Conservation (phyloP, 73 alveolate genomes). For the Tetrahymena malaccensis region DNA sequence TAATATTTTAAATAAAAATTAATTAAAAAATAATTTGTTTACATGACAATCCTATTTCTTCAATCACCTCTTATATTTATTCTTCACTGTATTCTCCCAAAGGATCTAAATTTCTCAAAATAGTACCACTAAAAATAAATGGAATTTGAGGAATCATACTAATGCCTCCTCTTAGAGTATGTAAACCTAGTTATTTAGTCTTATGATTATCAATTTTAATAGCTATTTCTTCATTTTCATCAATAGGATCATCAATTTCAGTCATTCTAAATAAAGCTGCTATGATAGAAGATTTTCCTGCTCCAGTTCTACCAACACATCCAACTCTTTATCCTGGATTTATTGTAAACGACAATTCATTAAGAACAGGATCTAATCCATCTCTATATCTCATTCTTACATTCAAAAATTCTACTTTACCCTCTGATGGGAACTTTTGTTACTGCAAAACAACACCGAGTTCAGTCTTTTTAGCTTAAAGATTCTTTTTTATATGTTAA, state of each 20-base stretch:
- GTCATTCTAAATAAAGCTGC: slow-evolving; percentile 50
- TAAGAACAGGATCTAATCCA: slow-evolving; percentile 5
- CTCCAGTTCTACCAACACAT: slow-evolving; percentile 50
- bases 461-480: neutral
- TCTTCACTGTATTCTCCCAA: slow-evolving; percentile 40
- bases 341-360: slow-evolving; percentile 2
- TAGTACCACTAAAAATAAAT: slow-evolving; percentile 51
- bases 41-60: slow-evolving; percentile 23
- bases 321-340: slow-evolving; percentile 29
- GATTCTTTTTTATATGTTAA: neutral
- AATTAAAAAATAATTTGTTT: neutral
- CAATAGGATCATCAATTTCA: slow-evolving; percentile 34
- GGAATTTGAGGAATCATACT: slow-evolving; percentile 74
- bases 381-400: slow-evolving; percentile 34
- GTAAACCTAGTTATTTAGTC: slow-evolving; percentile 50
- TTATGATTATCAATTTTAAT: slow-evolving; percentile 34
- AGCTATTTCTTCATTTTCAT: neutral
- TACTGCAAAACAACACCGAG: neutral
- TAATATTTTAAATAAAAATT: neutral
- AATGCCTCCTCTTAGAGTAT: slow-evolving; percentile 44
- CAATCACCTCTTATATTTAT: slow-evolving; percentile 40
- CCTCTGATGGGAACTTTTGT: neutral
- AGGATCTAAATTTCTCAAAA: slow-evolving; percentile 76
- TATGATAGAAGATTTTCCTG: slow-evolving; percentile 47
- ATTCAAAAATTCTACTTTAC: slow-evolving; percentile 15